Base-by-base conservation (phyloP, 2,329 filamentous ascomycete genomes). In the Fusarium anthophilum region DNA sequence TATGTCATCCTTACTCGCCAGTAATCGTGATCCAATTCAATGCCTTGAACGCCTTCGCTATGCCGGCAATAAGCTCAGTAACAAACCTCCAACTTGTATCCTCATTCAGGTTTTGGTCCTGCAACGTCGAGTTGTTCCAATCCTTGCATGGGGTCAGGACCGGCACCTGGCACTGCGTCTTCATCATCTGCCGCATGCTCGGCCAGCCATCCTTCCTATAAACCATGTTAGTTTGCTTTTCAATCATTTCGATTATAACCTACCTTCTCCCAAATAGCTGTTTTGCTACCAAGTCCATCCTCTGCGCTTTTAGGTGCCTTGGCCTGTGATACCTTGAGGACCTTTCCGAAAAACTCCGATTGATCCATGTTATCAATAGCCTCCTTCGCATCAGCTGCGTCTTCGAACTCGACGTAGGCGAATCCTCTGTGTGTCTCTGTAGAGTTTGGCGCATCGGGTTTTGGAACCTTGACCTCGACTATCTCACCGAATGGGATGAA, bases 281-380 rank as follows among this genome's bases (percentile, higher is more conserved):
- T 98, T 84, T 95, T 97, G 85, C 94, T 97, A 30, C 96, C 95
- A 50, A 99, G 82, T 2, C 95, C 95, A 81, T 97, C 94, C 60
- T 93, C 93, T 56, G 91, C 90, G 77, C 94, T 94, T 86, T 98
- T 98, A 72, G 96, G 94, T 38, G 94, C 91, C 83, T 98, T 99
- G 48, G 97, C 97, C 63, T 93, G 90, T 50, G 94, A 95, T 58
- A 98, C 96, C 82, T 95, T 98, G 81, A 99, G 92, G 20, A 96
- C 92, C 68, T 94, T 91, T 17, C 96, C 97, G 81, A 96, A 98
- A 51, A 99, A 89, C 84, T 98, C 96, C 69, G 95, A 93, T 82
- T 98, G 95, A 81, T 99, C 94, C 96, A 99, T 98, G 81, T 99
- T 99, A 87, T 98, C 95, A 82, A 99, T 98, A 57, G 96, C 96